Conservation (phyloP, 495 filamentous ascomycete genomes). For the Achaetomiella virescens region DNA sequence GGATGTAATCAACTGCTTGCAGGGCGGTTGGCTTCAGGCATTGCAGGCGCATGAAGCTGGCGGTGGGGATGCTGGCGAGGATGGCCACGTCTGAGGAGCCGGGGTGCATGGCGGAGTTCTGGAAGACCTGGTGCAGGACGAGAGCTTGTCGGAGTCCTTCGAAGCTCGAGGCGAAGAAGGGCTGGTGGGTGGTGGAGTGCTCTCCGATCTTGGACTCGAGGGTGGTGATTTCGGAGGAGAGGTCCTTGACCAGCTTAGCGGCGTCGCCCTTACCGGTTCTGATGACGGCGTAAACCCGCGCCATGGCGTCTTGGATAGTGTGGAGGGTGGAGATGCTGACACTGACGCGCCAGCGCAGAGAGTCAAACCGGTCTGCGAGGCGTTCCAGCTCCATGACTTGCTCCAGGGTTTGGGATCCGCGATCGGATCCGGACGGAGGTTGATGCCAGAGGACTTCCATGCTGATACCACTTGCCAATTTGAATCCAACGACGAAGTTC, state of each 20-base stretch:
- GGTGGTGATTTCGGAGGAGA: conserved; percentile 52
- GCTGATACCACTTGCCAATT: conserved; percentile 65
- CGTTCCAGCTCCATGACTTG: conserved; percentile 55
- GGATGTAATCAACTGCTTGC: conserved; percentile 40
- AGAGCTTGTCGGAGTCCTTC: conserved; percentile 61
- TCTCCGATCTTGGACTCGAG: conserved; percentile 44
- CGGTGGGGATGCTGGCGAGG: conserved; percentile 42
- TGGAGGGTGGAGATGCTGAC: conserved; percentile 39
- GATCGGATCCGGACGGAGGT: conserved; percentile 55
- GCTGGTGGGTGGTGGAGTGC: conserved; percentile 35
- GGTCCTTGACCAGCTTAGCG: conserved; percentile 38
- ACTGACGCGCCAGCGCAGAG: conserved; percentile 46
- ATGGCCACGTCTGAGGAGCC: conserved; percentile 32
- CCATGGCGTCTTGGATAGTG: conserved; percentile 46
- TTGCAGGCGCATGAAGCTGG: conserved; percentile 38
- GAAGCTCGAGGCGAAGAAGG: conserved; percentile 57
- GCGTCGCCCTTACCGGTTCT: conserved; percentile 39
- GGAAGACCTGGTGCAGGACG: conserved; percentile 35
- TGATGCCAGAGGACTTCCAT: conserved; percentile 80
- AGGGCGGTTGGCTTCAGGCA: conserved; percentile 35
- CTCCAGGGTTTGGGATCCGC: conserved; percentile 41
- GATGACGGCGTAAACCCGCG: conserved; percentile 44
- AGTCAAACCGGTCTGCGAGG: conserved; percentile 71
- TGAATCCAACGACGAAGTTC: conserved; percentile 46
- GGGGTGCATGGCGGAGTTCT: conserved; percentile 10